These are phyloP conservation scores for Dictyostelium citrinum DNA, from an alignment of 78 protist species.

Conservation along the genomic window DNA sequence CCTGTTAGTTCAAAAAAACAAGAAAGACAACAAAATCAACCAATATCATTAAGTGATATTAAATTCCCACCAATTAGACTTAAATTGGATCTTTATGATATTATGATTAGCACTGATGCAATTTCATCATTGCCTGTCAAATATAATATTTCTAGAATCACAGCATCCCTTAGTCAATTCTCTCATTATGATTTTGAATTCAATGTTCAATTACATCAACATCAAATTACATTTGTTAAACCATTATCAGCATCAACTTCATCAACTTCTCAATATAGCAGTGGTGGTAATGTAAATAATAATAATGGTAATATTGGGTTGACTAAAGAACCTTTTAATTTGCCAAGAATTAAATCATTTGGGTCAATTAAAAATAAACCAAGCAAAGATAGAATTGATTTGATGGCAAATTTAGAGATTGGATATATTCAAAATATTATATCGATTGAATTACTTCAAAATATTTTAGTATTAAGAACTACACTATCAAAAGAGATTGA, in stretches of 20 bases:
- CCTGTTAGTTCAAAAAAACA: not conserved
- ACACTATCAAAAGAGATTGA: constrained; percentile 53
- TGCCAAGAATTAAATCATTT: constrained; percentile 62
- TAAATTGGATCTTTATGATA: constrained; percentile 62
- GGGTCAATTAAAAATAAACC: constrained; percentile 35
- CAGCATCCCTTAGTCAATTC: constrained; percentile 43
- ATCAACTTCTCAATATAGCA: not conserved
- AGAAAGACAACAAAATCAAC: not conserved
- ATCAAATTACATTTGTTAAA: constrained; percentile 46
- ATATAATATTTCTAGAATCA: constrained; percentile 54
- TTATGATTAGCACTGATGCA: constrained; percentile 44
- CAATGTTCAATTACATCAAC: constrained; percentile 67
- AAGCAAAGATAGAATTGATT: constrained; percentile 18
- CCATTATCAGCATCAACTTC: not conserved
- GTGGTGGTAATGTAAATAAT: not conserved
- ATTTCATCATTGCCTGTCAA: constrained; percentile 53
- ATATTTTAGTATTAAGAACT: constrained; percentile 30
- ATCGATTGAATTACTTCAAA: constrained; percentile 41
- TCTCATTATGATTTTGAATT: constrained; percentile 39
- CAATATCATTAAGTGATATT: not conserved
- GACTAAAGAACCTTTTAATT: constrained; percentile 41
- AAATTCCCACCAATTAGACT: constrained; percentile 61
- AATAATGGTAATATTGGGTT: constrained; percentile 4
- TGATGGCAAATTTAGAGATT: constrained; percentile 47
- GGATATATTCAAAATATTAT: constrained; percentile 58